Evolutionary conservation across 768 basidiomycete species (phyloP).

Genomic region (Inosperma sp.): DNA sequence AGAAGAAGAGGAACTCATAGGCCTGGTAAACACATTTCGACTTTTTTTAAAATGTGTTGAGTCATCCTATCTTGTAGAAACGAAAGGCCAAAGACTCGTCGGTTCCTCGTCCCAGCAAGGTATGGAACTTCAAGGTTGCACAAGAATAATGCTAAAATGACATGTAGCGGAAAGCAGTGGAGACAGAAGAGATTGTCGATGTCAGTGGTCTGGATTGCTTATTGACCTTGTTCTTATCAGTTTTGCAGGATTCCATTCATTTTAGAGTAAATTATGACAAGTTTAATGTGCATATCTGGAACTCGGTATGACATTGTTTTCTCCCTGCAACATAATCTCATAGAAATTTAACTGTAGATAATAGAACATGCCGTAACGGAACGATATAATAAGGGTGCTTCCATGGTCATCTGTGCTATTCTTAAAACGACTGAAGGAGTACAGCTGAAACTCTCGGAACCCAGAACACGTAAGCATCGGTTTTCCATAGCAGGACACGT

Average conservation of each 20-base stretch:
- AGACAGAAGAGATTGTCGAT: slow-evolving; percentile 60
- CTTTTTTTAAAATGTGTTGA: slow-evolving; percentile 12
- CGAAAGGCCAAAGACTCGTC: slow-evolving; percentile 51
- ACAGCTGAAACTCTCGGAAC: slow-evolving; percentile 57
- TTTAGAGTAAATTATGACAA: slow-evolving; percentile 88
- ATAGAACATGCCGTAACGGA: slow-evolving; percentile 72
- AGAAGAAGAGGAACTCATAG: slow-evolving; percentile 67
- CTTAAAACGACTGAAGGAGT: slow-evolving; percentile 65
- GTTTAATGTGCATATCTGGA: slow-evolving; percentile 83
- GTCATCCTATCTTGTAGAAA: slow-evolving; percentile 46
- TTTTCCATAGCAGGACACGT: not conserved
- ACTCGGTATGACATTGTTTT: slow-evolving; percentile 49
- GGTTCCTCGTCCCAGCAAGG: slow-evolving; percentile 51
- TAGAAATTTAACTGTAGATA: slow-evolving; percentile 50
- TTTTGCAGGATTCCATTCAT: slow-evolving; percentile 57
- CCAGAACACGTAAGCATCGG: slow-evolving; percentile 51
- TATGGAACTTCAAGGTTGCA: slow-evolving; percentile 20
- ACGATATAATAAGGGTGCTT: slow-evolving; percentile 74
- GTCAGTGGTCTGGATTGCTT: slow-evolving; percentile 38
- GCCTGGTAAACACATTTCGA: slow-evolving; percentile 49
- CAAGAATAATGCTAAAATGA: not conserved
- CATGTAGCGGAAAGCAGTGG: slow-evolving; percentile 42
- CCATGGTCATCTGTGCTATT: slow-evolving; percentile 63
- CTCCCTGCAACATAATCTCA: not conserved
- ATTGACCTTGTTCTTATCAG: slow-evolving; percentile 12